phyloP scores from a whole-genome alignment of 805 yeast genomes.

The Myxozyma mucilagina region DNA sequence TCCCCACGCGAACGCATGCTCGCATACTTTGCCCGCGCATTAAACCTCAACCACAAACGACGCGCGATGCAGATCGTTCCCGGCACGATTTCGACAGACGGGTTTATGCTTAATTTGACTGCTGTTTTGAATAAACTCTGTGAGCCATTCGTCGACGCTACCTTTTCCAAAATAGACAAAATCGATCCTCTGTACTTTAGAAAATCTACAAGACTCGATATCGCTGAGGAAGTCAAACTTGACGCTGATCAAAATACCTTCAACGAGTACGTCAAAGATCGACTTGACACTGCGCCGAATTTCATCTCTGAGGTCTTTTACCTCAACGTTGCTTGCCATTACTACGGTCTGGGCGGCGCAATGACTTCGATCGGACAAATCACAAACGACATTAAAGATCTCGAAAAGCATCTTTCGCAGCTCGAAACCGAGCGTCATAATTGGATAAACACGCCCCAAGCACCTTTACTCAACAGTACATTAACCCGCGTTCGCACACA shows the following conservation, averaged over 20 bases:
- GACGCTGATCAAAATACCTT: slow-evolving; percentile 75
- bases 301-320: slow-evolving; percentile 92
- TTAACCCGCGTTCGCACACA: slow-evolving; percentile 51
- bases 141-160: slow-evolving; percentile 76
- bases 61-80: slow-evolving; percentile 80
- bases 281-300: slow-evolving; percentile 50
- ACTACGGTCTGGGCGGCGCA: slow-evolving; percentile 87
- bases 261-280: slow-evolving; percentile 52
- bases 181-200: slow-evolving; percentile 72
- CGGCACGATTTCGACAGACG: slow-evolving; percentile 68
- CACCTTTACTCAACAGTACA: slow-evolving; percentile 37
- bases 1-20: slow-evolving; percentile 64
- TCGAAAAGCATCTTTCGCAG: slow-evolving; percentile 52
- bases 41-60: slow-evolving; percentile 84
- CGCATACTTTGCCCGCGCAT: slow-evolving; percentile 66
- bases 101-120: slow-evolving; percentile 76
- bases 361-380: slow-evolving; percentile 57
- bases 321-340: slow-evolving; percentile 72
- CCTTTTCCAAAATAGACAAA: slow-evolving; percentile 60
- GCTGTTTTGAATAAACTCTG: slow-evolving; percentile 68
- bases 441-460: slow-evolving; percentile 32
- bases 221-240: slow-evolving; percentile 78
- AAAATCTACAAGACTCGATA: slow-evolving; percentile 56
- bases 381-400: slow-evolving; percentile 50
- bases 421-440: slow-evolving; percentile 46